These are phyloP conservation scores for Sporothrix globosa DNA, from an alignment of 2,329 filamentous ascomycete genomes.

Conservation along the genomic window DNA sequence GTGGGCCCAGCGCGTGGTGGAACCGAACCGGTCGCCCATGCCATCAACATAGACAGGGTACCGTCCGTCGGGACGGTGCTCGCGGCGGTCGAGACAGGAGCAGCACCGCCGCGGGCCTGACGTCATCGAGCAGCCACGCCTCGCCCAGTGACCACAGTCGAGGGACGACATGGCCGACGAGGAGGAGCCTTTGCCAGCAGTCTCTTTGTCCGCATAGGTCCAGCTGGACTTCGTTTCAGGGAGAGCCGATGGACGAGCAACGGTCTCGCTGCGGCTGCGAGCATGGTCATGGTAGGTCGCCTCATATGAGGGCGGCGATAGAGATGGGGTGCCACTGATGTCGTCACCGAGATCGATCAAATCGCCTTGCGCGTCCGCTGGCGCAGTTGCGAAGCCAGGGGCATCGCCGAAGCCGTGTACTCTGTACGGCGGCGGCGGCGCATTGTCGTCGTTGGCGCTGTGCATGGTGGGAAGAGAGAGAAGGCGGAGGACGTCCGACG, in stretches of 20 bases:
- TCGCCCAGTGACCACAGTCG: slow-evolving; percentile 29
- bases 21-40: background rate
- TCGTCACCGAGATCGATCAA: background rate
- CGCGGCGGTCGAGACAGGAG: slow-evolving; percentile 29
- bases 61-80: slow-evolving; percentile 1
- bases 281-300: background rate
- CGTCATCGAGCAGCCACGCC: slow-evolving; percentile 25
- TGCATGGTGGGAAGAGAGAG: background rate
- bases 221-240: no score
- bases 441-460: background rate
- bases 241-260: no score
- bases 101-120: slow-evolving; percentile 28
- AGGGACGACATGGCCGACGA: background rate
- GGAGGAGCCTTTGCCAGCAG: background rate
- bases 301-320: slow-evolving; percentile 23
- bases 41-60: slow-evolving; percentile 31
- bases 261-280: background rate
- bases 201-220: no score
- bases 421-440: slow-evolving; percentile 19
- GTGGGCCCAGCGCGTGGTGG: slow-evolving; percentile 26
- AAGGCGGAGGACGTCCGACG: background rate
- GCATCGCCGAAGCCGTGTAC: background rate
- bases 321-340: background rate
- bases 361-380: background rate
- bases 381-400: background rate